A percentile compares a stretch with the other conserved stretches of the same genome.
Conservation (phyloP, 352 stramenopile genomes). For the Phytopythium chamaehyphon region DNA sequence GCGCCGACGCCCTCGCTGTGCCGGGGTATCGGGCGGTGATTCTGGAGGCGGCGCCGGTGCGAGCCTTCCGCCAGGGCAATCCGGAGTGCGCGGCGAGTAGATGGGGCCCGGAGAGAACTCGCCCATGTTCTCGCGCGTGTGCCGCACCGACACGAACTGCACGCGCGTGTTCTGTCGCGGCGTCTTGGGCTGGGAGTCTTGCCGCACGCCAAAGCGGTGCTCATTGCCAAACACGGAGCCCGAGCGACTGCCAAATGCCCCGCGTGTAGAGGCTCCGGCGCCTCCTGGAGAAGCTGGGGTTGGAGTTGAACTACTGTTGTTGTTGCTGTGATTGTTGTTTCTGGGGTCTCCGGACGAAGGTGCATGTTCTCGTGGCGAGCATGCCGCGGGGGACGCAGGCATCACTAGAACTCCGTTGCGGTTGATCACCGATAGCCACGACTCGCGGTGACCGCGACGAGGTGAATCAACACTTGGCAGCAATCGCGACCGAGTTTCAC, state of each 20-base stretch:
- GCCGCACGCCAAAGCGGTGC: constrained; percentile 63
- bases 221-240: constrained; percentile 71
- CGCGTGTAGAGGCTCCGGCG: background rate
- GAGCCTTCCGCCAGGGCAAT: constrained; percentile 57
- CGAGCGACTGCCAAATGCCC: constrained; percentile 15
- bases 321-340: constrained; percentile 19
- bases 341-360: constrained; percentile 6
- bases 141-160: constrained; percentile 70
- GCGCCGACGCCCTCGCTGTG: background rate
- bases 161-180: constrained; percentile 45
- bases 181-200: constrained; percentile 27
- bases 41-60: constrained; percentile 42
- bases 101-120: constrained; percentile 84
- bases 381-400: constrained; percentile 33
- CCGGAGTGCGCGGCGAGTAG: constrained; percentile 68
- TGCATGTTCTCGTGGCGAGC: constrained; percentile 11
- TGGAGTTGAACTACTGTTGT: constrained; percentile 1
- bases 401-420: constrained; percentile 78
- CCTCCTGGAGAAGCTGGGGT: constrained; percentile 2
- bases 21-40: background rate
- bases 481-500: constrained; percentile 30
- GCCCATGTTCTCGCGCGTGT: constrained; percentile 83
- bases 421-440: constrained; percentile 80
- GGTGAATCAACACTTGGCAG: constrained; percentile 51
- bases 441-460: constrained; percentile 59